These are phyloP conservation scores for Zoysia pacifica DNA, from an alignment of 176 grass and related monocot genomes.

Conservation along the genomic window DNA sequence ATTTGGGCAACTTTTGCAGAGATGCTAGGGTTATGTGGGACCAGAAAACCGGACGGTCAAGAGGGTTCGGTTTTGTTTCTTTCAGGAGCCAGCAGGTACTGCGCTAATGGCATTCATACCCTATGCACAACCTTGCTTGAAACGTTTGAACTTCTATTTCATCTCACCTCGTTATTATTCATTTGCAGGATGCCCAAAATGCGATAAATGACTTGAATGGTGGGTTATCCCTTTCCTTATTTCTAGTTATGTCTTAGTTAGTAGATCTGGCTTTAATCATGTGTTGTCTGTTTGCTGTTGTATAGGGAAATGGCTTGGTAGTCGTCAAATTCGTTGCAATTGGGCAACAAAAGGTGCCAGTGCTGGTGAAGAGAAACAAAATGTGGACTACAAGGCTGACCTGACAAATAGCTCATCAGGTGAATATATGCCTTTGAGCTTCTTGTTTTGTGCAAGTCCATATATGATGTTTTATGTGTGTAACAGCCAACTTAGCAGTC, in stretches of 20 bases:
- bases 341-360: conserved; percentile 93
- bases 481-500: not conserved
- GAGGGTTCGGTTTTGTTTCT: conserved; percentile 98
- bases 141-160: conserved; percentile 6
- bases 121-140: not conserved
- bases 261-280: conserved; percentile 3
- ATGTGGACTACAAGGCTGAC: conserved; percentile 68
- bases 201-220: conserved; percentile 95
- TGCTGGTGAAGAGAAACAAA: conserved; percentile 85
- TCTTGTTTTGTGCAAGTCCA: conserved; percentile 7
- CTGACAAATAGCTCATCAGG: conserved; percentile 72
- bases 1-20: conserved; percentile 50
- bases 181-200: conserved; percentile 87
- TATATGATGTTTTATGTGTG: not conserved
- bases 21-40: conserved; percentile 99
- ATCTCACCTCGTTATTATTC: conserved; percentile 39
- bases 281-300: conserved; percentile 21
- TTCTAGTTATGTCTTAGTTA: conserved; percentile 7
- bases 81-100: conserved; percentile 93
- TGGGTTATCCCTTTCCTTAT: conserved; percentile 27
- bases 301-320: conserved; percentile 85
- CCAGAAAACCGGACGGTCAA: conserved; percentile 91
- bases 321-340: conserved; percentile 95
- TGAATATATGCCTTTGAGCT: conserved; percentile 35
- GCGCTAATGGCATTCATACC: not conserved